Base-by-base conservation (phyloP, 2,329 filamentous ascomycete species). In the Pyrenophora tritici-repentis region DNA sequence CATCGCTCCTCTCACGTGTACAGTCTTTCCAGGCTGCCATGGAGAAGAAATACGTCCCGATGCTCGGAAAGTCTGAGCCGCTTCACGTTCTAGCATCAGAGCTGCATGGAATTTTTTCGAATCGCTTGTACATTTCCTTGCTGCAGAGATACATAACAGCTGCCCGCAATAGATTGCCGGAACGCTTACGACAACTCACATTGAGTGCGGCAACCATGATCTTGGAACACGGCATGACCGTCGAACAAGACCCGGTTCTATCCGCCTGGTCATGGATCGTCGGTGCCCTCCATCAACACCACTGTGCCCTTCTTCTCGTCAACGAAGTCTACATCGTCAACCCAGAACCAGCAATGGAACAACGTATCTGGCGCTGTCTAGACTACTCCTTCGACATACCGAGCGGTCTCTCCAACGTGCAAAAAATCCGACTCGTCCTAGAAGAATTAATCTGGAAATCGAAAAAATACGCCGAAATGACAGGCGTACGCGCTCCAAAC, bases 251-350 rank as follows among this genome's bases (percentile, higher is more conserved):
- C 0, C 79, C 80, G 1, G 75, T 77, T 1, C 60, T 90, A 32
- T 70, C 74, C 1, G 74, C 74, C 1, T 91, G 87, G 87, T 73
- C 77, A 1, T 91, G 89, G 89, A 91, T 90, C 53, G 50, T 68
- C 10, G 86, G 87, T 4, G 86, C 88, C 5, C 83, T 88, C 56
- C 86, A 89, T 55, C 88, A 90, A 66, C 90, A 86, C 68, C 88
- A 91, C 63, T 80, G 82, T 4, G 86, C 87, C 0, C 78, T 91
- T 26, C 77, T 91, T 1, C 76, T 92, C 17, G 78, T 89, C 6
- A 81, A 84, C 17, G 87, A 91, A 66, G 74, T 90, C 3, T 87
- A 85, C 65, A 80, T 81, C 39, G 78, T 80, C 34, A 82, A 84
- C 0, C 74, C 80, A 45, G 77, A 81, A 40, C 78, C 78, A 42